phyloP scores from a whole-genome alignment of 345 rosid genomes.

The Gossypium mustelinum region DNA sequence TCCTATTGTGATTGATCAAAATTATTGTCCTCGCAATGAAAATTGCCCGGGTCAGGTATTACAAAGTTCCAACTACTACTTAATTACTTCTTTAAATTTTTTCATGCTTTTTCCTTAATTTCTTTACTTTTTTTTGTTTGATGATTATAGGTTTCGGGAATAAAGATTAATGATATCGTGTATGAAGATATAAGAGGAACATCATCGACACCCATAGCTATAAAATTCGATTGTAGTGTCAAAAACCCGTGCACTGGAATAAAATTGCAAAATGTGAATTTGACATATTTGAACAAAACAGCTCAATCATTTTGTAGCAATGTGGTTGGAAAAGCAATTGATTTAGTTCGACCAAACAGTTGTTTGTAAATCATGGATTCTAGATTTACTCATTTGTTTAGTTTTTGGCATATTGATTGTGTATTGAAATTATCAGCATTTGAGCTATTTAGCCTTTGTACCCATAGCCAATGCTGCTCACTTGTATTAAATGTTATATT shows the following conservation, averaged over 20 bases:
- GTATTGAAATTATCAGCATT: neutral
- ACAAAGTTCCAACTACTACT: too few relatives aligned
- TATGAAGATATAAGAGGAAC: slow-evolving; percentile 37
- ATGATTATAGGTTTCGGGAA: slow-evolving; percentile 12
- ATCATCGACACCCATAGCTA: slow-evolving; percentile 26
- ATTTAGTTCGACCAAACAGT: slow-evolving; percentile 22
- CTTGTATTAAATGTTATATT: neutral
- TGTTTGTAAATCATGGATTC: slow-evolving; percentile 24
- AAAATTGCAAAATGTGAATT: slow-evolving; percentile 22
- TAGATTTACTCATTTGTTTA: neutral
- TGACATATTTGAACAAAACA: slow-evolving; percentile 15
- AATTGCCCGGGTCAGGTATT: slow-evolving; percentile 43
- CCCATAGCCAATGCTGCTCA: neutral
- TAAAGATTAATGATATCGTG: slow-evolving; percentile 29
- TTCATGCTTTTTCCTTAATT: neutral
- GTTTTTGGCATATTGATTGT: neutral
- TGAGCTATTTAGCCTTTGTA: neutral
- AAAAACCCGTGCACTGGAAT: slow-evolving; percentile 29
- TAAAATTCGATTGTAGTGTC: slow-evolving; percentile 36
- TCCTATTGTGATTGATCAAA: slow-evolving; percentile 33
- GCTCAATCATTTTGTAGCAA: slow-evolving; percentile 35
- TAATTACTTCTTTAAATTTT: neutral
- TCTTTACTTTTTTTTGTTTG: neutral
- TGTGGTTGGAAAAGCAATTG: slow-evolving; percentile 24
- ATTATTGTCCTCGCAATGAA: slow-evolving; percentile 50